phyloP scores from a whole-genome alignment of 2,329 filamentous ascomycete species.

The Cordyceps cicadae region DNA sequence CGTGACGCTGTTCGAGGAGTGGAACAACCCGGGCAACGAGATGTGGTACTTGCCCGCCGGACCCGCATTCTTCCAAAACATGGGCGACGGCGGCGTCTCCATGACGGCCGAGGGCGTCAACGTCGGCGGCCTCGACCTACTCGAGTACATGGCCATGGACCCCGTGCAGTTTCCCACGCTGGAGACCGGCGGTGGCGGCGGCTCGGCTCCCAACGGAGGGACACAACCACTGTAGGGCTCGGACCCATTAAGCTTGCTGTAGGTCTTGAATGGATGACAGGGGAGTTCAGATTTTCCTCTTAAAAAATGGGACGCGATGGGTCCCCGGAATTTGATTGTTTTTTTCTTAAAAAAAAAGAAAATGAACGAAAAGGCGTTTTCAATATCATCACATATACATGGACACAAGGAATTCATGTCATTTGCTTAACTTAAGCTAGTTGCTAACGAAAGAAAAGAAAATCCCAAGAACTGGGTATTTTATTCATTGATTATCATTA shows the following conservation, averaged over 20 bases:
- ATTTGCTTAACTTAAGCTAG: no score
- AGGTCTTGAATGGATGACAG: no score
- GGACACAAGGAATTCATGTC: no score
- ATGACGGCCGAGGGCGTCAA: conserved; percentile 62
- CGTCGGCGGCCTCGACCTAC: conserved; percentile 56
- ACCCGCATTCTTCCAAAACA: conserved; percentile 56
- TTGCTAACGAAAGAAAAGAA: no score
- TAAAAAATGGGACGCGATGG: background rate
- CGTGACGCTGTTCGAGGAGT: conserved; percentile 44
- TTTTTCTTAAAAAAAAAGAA: no score
- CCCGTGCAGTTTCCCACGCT: conserved; percentile 29
- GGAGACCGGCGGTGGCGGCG: background rate
- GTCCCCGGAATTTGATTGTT: no score
- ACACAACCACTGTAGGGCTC: conserved; percentile 1
- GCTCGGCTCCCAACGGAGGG: background rate
- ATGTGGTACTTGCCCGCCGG: conserved; percentile 62
- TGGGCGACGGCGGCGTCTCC: conserved; percentile 51
- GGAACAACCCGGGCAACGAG: conserved; percentile 47
- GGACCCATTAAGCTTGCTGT: no score
- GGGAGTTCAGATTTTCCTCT: no score
- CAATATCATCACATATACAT: no score
- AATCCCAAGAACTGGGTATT: no score
- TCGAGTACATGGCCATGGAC: conserved; percentile 62
- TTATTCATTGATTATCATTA: no score
- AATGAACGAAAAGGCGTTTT: no score